Evolutionary conservation across 306 rosid genomes (phyloP).

Genomic region (Casuarina equisetifolia): DNA sequence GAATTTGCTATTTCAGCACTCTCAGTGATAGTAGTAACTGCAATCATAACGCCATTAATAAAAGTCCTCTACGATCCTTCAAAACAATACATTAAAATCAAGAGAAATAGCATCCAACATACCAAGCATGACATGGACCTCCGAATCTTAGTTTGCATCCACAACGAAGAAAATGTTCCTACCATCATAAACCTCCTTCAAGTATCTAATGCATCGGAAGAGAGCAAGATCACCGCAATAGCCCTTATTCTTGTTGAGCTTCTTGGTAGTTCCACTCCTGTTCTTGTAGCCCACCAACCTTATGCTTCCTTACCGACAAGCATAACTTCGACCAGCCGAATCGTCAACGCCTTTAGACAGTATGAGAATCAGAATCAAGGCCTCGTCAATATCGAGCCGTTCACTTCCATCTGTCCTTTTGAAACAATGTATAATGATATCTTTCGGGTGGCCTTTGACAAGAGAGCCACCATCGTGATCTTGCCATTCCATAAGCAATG

Average conservation of each 20-base stretch:
- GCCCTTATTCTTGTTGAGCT: conserved; percentile 59
- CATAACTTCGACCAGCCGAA: conserved; percentile 26
- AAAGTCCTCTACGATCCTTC: conserved; percentile 48
- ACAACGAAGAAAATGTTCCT: conserved; percentile 42
- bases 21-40: conserved; percentile 35
- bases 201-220: conserved; percentile 56
- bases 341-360: conserved; percentile 52
- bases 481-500: conserved; percentile 65
- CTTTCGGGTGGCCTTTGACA: conserved; percentile 39
- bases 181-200: conserved; percentile 53
- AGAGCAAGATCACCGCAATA: conserved; percentile 41
- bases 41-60: conserved; percentile 50
- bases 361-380: conserved; percentile 42
- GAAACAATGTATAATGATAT: conserved; percentile 44
- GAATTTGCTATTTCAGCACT: conserved; percentile 47
- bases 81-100: conserved; percentile 28
- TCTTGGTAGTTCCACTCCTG: conserved; percentile 45
- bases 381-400: conserved; percentile 35
- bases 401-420: conserved; percentile 50
- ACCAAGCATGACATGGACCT: conserved; percentile 40
- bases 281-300: conserved; percentile 52
- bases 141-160: conserved; percentile 54
- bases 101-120: conserved; percentile 52
- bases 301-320: not conserved
- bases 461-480: conserved; percentile 44